A percentile compares a stretch with the other conserved stretches of the same genome.
phyloP scores from a whole-genome alignment of 495 filamentous ascomycete species.

The Penicillium canariense region DNA sequence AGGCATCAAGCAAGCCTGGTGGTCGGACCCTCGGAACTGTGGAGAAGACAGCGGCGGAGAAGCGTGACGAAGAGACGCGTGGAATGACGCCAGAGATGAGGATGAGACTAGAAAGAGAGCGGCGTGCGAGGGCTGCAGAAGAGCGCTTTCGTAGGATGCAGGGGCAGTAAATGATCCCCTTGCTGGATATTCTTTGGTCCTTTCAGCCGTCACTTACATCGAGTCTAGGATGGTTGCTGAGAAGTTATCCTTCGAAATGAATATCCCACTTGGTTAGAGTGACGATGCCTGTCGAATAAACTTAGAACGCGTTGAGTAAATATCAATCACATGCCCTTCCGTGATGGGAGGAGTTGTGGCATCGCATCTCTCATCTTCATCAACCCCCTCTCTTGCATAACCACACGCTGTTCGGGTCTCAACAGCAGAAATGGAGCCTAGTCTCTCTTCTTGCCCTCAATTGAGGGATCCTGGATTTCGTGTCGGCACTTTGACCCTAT shows the following conservation, averaged over 20 bases:
- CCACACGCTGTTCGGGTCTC: not conserved
- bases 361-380: not conserved
- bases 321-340: not conserved
- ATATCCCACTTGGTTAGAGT: not conserved
- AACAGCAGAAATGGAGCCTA: not conserved
- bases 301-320: not conserved
- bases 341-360: not conserved
- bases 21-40: conserved; percentile 50
- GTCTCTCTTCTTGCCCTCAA: not conserved
- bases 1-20: conserved; percentile 38
- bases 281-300: not conserved
- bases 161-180: conserved; percentile 18
- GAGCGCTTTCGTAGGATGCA: conserved; percentile 73
- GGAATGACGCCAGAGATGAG: conserved; percentile 84
- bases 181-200: not conserved
- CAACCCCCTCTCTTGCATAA: not conserved
- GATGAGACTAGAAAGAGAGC: conserved; percentile 74
- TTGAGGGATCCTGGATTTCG: not conserved
- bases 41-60: conserved; percentile 69
- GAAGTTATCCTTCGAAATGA: not conserved
- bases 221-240: not conserved
- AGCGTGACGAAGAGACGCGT: conserved; percentile 74
- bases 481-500: conserved; percentile 29
- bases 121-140: conserved; percentile 81
- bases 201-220: not conserved